Percentiles rank a stretch among this genome's conserved stretches.
phyloP scores from a whole-genome alignment of 306 rosid species.

The Vigna reflexopilosa region DNA sequence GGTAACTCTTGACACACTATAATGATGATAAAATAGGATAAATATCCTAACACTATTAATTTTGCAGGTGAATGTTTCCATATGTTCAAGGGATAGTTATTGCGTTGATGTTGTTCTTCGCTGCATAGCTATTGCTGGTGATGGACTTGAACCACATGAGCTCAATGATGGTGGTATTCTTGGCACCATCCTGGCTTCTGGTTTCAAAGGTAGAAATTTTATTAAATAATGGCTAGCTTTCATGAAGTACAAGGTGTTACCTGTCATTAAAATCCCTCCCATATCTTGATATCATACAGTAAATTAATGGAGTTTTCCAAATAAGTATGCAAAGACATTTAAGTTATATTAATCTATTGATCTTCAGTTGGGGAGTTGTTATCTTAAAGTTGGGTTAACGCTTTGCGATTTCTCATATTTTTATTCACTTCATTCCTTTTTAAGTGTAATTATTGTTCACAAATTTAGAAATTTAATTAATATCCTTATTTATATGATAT shows the following conservation, averaged over 20 bases:
- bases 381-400: no score
- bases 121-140: conserved; percentile 82
- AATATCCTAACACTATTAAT: not conserved
- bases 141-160: conserved; percentile 79
- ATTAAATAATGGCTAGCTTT: conserved; percentile 8
- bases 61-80: conserved; percentile 73
- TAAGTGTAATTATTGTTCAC: not conserved
- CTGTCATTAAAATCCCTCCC: not conserved
- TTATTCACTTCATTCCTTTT: not conserved
- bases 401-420: no score
- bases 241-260: not conserved
- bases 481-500: not conserved
- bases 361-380: not conserved
- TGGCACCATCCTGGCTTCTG: conserved; percentile 79
- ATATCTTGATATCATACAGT: not conserved
- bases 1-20: no score
- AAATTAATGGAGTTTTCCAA: not conserved
- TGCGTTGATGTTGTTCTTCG: conserved; percentile 89
- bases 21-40: no score
- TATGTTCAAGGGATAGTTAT: conserved; percentile 73
- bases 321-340: not conserved
- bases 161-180: conserved; percentile 84
- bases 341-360: not conserved
- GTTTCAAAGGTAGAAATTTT: conserved; percentile 82
- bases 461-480: no score